A percentile compares a stretch with the other conserved stretches of the same genome.
Evolutionary conservation across 148 eudicot genomes (phyloP).

Genomic region (Vaccinium vitisidaea): DNA sequence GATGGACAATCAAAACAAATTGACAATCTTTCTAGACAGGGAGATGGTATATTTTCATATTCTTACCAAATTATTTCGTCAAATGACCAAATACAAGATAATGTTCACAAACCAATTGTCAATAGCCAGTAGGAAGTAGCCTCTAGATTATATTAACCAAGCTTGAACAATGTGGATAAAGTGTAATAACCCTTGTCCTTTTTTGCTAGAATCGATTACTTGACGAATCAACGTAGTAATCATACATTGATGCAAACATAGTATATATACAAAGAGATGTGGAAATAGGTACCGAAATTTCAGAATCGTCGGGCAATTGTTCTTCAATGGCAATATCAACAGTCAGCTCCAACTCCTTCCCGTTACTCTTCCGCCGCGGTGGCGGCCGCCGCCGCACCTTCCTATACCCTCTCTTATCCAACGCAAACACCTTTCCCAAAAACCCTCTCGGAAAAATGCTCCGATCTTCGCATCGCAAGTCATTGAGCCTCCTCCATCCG

Average conservation of each 20-base stretch:
- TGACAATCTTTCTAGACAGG: no score
- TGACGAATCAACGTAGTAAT: neutral
- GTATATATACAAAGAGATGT: neutral
- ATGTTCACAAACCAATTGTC: neutral
- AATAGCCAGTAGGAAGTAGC: no score
- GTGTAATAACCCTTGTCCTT: no score
- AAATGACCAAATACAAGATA: neutral
- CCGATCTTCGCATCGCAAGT: neutral
- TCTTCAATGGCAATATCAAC: slow-evolving; percentile 78
- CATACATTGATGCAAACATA: neutral
- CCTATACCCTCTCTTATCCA: slow-evolving; percentile 61
- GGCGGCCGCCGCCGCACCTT: slow-evolving; percentile 32
- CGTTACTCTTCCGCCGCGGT: slow-evolving; percentile 31
- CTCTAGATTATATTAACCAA: no score
- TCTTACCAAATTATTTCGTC: neutral
- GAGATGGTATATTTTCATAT: neutral
- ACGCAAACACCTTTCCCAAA: slow-evolving; percentile 33
- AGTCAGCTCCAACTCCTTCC: slow-evolving; percentile 67
- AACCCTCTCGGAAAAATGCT: slow-evolving; percentile 18
- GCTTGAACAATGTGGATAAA: no score
- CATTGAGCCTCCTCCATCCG: neutral
- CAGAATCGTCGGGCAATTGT: slow-evolving; percentile 82
- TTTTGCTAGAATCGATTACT: neutral
- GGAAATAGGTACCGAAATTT: slow-evolving; percentile 50
- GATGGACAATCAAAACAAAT: no score